A percentile compares a stretch with the other conserved stretches of the same genome.
Evolutionary conservation across 2,329 filamentous ascomycete species (phyloP).

Genomic region (Hortaea werneckii): DNA sequence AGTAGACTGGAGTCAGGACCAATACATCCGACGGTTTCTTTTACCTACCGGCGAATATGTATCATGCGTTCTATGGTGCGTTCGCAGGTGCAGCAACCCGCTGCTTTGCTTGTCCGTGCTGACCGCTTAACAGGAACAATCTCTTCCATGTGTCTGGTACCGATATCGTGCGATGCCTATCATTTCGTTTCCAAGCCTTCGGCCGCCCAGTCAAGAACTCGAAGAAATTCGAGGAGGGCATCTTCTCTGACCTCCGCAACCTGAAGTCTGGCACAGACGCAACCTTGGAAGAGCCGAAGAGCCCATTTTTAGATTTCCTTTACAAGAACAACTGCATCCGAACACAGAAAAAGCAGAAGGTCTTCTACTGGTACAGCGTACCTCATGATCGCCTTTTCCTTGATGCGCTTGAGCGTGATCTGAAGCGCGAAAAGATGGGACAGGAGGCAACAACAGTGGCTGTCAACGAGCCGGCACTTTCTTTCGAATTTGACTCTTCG

Average conservation of each 20-base stretch:
- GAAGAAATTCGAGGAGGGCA: slow-evolving; percentile 99
- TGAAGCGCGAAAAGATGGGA: slow-evolving; percentile 99
- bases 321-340: slow-evolving; percentile 99
- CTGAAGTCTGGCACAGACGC: slow-evolving; percentile 97
- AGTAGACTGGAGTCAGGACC: slow-evolving; percentile 93
- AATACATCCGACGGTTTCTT: slow-evolving; percentile 92
- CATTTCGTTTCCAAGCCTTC: slow-evolving; percentile 97
- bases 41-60: slow-evolving; percentile 97
- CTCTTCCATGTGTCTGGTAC: slow-evolving; percentile 99
- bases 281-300: slow-evolving; percentile 96
- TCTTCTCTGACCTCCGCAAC: slow-evolving; percentile 97
- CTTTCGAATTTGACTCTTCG: slow-evolving; percentile 98
- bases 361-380: slow-evolving; percentile 99
- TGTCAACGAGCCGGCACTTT: slow-evolving; percentile 91
- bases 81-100: slow-evolving; percentile 10
- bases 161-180: slow-evolving; percentile 95
- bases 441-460: slow-evolving; percentile 96
- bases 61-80: slow-evolving; percentile 85
- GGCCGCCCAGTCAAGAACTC: slow-evolving; percentile 98
- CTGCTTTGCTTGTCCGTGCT: slow-evolving; percentile 10
- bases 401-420: slow-evolving; percentile 88
- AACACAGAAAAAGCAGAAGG: slow-evolving; percentile 99
- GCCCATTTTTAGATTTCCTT: slow-evolving; percentile 92
- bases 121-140: slow-evolving; percentile 61
- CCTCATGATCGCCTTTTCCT: slow-evolving; percentile 95